These are phyloP conservation scores for Lotus japonicus DNA, from an alignment of 306 rosid species.

Conservation along the genomic window DNA sequence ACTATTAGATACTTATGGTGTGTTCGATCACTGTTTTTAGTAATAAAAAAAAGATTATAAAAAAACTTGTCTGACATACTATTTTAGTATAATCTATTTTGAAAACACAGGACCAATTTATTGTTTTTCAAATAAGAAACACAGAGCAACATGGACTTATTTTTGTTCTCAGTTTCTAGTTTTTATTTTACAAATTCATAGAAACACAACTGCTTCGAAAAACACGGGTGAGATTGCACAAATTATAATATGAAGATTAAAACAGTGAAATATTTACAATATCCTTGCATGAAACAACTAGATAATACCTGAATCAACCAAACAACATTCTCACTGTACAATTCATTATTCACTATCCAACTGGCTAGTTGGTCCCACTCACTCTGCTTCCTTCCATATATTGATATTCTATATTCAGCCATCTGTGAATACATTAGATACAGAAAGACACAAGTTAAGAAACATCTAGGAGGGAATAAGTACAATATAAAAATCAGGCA, in stretches of 20 bases:
- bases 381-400: constrained; percentile 98
- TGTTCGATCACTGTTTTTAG: too few relatives aligned
- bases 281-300: background rate
- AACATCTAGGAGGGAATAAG: too few relatives aligned
- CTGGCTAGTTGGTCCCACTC: constrained; percentile 99
- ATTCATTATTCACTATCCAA: constrained; percentile 96
- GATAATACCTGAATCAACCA: constrained; percentile 94
- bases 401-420: constrained; percentile 96
- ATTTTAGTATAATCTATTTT: too few relatives aligned
- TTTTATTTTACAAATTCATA: too few relatives aligned
- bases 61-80: too few relatives aligned
- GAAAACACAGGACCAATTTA: too few relatives aligned
- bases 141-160: too few relatives aligned
- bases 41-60: too few relatives aligned
- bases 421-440: constrained; percentile 51
- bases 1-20: background rate
- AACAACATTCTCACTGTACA: constrained; percentile 90
- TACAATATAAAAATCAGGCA: too few relatives aligned
- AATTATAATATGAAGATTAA: constrained; percentile 9
- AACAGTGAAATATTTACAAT: background rate
- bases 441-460: background rate
- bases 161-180: too few relatives aligned
- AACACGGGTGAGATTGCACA: background rate
- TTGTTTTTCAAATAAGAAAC: too few relatives aligned
- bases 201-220: too few relatives aligned